Evolutionary conservation across 768 basidiomycete genomes (phyloP).

Genomic region (Candolleomyces efflorescens): DNA sequence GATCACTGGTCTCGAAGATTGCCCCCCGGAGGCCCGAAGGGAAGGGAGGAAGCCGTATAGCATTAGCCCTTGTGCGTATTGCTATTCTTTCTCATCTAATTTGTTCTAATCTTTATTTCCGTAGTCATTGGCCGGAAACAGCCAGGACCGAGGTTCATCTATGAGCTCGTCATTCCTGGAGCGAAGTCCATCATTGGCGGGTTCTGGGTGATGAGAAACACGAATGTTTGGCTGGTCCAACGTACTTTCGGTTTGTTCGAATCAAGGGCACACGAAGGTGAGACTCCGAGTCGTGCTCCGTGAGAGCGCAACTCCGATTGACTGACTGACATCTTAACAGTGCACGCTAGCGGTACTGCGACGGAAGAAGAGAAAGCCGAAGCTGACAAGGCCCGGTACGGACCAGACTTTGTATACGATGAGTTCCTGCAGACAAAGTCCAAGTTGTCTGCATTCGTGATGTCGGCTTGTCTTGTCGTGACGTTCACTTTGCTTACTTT

Average conservation of each 20-base stretch:
- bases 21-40: constrained; percentile 29
- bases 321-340: constrained; percentile 14
- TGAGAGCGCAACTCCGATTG: no score
- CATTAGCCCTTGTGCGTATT: constrained; percentile 38
- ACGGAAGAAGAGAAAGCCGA: neutral
- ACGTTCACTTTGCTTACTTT: constrained; percentile 28
- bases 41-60: constrained; percentile 28
- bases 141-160: neutral
- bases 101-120: neutral
- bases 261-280: neutral
- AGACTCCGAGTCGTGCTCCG: neutral
- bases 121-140: constrained; percentile 19
- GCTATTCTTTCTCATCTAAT: neutral
- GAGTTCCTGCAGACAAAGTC: constrained; percentile 54
- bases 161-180: neutral
- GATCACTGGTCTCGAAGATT: constrained; percentile 33
- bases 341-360: neutral
- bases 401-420: constrained; percentile 68
- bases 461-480: constrained; percentile 32
- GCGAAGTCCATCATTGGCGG: neutral
- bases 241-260: neutral
- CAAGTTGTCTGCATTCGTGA: constrained; percentile 33
- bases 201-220: neutral
- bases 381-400: constrained; percentile 42
- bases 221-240: neutral